Conservation (phyloP, 805 yeast species). For the Candida sanyiensis region DNA sequence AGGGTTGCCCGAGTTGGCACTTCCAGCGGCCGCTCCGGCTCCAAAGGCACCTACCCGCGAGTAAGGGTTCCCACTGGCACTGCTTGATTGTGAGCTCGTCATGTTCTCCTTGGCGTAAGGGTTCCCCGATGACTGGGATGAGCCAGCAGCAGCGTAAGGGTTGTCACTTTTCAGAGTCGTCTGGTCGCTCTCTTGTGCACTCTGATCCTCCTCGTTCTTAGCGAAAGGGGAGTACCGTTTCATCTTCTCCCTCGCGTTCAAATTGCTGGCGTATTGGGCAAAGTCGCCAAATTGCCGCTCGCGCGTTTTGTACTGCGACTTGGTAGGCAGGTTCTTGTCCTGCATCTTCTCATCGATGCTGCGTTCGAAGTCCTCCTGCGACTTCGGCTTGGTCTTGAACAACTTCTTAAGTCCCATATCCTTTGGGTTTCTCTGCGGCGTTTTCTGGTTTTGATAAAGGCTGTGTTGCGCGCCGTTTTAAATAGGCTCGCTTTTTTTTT, state of each 20-base stretch:
- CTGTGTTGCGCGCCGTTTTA: not conserved
- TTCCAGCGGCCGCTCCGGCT: no score
- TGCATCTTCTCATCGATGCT: constrained; percentile 37
- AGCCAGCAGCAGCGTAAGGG: no score
- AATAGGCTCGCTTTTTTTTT: not conserved
- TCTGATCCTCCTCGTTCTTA: no score
- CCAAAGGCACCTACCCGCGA: no score
- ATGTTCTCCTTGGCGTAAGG: not conserved
- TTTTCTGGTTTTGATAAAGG: not conserved
- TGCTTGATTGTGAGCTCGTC: no score
- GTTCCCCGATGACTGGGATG: no score
- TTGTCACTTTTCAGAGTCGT: no score
- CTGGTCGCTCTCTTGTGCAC: no score
- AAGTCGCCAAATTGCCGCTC: constrained; percentile 34
- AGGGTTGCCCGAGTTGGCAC: not conserved
- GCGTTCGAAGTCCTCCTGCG: constrained; percentile 37
- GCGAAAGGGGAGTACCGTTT: constrained; percentile 35
- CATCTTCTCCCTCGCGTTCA: constrained; percentile 34
- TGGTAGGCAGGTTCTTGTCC: constrained; percentile 38
- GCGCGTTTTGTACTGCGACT: constrained; percentile 26
- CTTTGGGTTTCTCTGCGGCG: not conserved
- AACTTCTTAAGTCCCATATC: constrained; percentile 45
- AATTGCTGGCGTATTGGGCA: constrained; percentile 43
- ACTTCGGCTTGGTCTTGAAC: constrained; percentile 41
- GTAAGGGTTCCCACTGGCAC: no score